Evolutionary conservation across 2,329 filamentous ascomycete species (phyloP), one percentile per base, ranked within the genome.

Genomic region (Periglandula ipomoeae): DNA sequence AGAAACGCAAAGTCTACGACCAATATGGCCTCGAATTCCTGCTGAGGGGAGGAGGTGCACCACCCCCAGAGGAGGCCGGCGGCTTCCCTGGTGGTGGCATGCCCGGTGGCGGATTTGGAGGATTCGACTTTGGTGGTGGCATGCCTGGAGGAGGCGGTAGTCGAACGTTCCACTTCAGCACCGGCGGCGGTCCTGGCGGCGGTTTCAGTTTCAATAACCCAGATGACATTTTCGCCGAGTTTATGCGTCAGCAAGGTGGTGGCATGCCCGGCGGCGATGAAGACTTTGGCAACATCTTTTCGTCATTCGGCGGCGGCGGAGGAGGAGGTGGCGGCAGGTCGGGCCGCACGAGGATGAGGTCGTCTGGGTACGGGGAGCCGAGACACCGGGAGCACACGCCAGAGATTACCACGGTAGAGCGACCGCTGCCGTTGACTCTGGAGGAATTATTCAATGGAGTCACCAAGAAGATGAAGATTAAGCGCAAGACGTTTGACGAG

Each of bases 401-500:
- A 0, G 91, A 97, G 64, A 87, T 95, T 17, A 89, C 89, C 0
- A 90, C 94, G 1, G 84, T 97, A 10, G 91, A 97, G 69, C 85
- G 87, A 60, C 82, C 86, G 41, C 67, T 98, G 53, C 81, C 84
- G 3, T 72, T 98, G 20, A 81, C 85, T 2, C 71, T 98, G 30
- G 93, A 98, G 66, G 93, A 98, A 61, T 70, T 97, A 53, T 97
- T 81, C 71, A 83, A 78, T 23, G 93, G 93, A 37, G 81, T 82
- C 32, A 89, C 85, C 44, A 98, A 98, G 79, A 96, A 95, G 76
- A 89, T 98, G 78, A 95, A 93, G 72, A 95, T 97, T 55, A 96
- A 95, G 74, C 81, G 91, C 61, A 97, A 97, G 80, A 89, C 85
- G 17, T 97, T 88, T 65, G 93, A 98, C 65, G 75, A 83, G 19